Evolutionary conservation across 1,284 basidiomycete species (phyloP), one percentile per base, ranked within the genome.

Genomic region (Trametes polyzona): DNA sequence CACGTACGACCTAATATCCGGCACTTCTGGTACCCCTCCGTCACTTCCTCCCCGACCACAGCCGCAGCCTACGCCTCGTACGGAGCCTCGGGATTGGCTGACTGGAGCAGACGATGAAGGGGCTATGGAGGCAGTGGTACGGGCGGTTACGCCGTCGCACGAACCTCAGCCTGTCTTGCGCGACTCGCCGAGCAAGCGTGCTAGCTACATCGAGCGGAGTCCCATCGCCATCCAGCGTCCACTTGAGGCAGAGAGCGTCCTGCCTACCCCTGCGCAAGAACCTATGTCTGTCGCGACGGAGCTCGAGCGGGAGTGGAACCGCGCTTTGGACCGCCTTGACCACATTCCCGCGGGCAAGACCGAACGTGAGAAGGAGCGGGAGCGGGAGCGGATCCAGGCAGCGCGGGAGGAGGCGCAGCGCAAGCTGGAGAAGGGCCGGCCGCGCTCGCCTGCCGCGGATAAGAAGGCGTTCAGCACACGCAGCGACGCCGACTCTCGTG

Each of bases 131-230:
- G 46, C 12, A 29, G 47, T 47, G 14, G 58, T 30, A 41, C 56
- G 50, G 47, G 52, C 23, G 39, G 47, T 37, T 23, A 55, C 24
- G 23, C 59, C 37, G 19, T 50, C n/a, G 40, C 59, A 36, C 24
- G 57, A 52, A 43, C 47, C 56, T 65, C 74, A 47, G 52, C 81
- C 85, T 3, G 74, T 87, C 19, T 69, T 89, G 47, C 82, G 87
- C 49, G 80, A 86, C 23, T 86, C 86, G 26, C 87, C 86, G 14
- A 83, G 84, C 67, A 90, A 89, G 70, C 83, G 86, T 19, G 82
- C 86, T 27, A 89, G 87, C 3, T 79, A 81, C 51, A 80, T 89
- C 47, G 80, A 86, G 67, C 77, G 76, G 52, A 82, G 76, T 59
- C 76, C 76, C 32, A 66, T 83, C 30, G 70, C 71, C 36, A 70